Base-by-base conservation (phyloP, 495 filamentous ascomycete genomes). In the Schizothecium vesticola region DNA sequence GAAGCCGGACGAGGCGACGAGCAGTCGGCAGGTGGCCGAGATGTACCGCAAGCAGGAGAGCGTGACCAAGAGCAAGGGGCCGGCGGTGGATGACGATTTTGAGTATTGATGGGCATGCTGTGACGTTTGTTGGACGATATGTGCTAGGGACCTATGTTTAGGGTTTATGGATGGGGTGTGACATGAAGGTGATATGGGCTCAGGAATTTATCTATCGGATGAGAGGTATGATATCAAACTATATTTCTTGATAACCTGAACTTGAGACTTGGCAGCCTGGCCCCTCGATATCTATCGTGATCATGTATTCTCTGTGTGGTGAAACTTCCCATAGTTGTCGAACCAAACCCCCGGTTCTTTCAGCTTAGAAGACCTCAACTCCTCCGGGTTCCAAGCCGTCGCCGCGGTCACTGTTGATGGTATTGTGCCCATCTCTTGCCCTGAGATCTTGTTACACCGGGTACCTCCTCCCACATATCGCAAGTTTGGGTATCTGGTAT, bases 1-100 rank as follows among this genome's bases (percentile, higher is more conserved):
- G 84, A 96, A 94, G 80, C 86, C 92, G 0, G 95, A 97, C 36
- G 85, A 95, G 80, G 96, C 95, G 43, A 98, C 94, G 24, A 91
- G 83, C 22, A 90, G 86, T 57, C 82, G 89, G 63, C 91, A 91
- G 75, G 89, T 98, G 19, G 93, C 93, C 7, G 95, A 99, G 79
- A 96, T 99, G 94, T 99, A 98, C 83, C 85, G 88, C 69, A 94
- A 91, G 80, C 95, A 99, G 82, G 94, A 97, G 79, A 88, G 88
- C 63, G 92, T 97, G 31, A 79, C 83, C 6, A 84, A 93, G 72
- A 89, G 81, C 64, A 93, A 93, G 79, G 89, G 87, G 2, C 88
- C 90, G 23, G 89, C 88, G 13, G 93, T 94, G 64, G 95, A 99
- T 85, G 96, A 98, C 85, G 93, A 98, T 80, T 99, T 97, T 80